Evolutionary conservation across 2,329 filamentous ascomycete species (phyloP).

Genomic region (Colletotrichum melonis): DNA sequence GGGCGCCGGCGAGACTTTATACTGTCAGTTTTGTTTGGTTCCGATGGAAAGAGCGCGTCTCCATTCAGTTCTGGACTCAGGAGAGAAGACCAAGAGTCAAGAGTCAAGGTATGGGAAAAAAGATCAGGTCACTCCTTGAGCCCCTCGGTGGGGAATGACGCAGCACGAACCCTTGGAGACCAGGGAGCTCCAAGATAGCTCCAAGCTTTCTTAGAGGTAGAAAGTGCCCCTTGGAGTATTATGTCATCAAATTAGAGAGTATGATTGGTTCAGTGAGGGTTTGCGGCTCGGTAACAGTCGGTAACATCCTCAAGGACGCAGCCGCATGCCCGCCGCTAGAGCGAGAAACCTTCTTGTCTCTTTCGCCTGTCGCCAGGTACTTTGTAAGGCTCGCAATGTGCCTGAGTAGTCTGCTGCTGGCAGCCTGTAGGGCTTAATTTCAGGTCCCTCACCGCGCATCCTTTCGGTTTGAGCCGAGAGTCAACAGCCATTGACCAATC

Average conservation of each 20-base stretch:
- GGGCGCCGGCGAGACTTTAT: slow-evolving; percentile 20
- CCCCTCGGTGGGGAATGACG: slow-evolving; percentile 36
- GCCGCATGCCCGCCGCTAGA: slow-evolving; percentile 29
- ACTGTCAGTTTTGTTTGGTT: background rate
- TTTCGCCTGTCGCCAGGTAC: no score
- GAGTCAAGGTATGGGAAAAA: background rate
- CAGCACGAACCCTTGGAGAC: background rate
- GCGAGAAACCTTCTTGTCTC: slow-evolving; percentile 1
- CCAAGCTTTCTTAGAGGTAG: background rate
- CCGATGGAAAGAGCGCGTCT: background rate
- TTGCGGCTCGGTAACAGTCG: slow-evolving; percentile 28
- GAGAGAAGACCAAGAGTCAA: background rate
- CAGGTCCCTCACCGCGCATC: background rate
- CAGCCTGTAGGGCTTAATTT: background rate
- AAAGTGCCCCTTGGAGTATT: background rate
- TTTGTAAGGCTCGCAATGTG: background rate
- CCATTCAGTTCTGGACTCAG: background rate
- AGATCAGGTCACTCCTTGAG: slow-evolving; percentile 34
- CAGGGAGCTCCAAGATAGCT: slow-evolving; percentile 19
- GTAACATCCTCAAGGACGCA: slow-evolving; percentile 18
- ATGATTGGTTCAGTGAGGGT: background rate
- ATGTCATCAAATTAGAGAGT: background rate
- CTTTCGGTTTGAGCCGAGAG: background rate
- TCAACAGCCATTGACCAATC: slow-evolving; percentile 19
- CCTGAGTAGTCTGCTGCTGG: background rate